Conservation (phyloP, 1,139 yeast species). For the Taphrina wiesneri region DNA sequence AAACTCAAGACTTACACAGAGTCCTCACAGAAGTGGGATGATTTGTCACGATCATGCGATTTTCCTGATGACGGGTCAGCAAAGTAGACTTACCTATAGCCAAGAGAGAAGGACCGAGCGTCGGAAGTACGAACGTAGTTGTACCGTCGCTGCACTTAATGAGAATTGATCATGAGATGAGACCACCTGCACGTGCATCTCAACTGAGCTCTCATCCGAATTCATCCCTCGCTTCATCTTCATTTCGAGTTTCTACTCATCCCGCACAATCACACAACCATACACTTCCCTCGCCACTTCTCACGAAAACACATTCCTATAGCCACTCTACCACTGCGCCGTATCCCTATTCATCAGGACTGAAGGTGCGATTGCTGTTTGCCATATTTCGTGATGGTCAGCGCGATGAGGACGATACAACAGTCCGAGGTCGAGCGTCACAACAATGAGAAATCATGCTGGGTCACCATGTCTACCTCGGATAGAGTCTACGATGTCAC, state of each 20-base stretch:
- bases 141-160: too few relatives aligned
- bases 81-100: neutral
- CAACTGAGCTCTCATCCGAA: too few relatives aligned
- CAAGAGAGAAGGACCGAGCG: neutral
- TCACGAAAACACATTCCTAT: too few relatives aligned
- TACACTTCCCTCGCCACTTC: too few relatives aligned
- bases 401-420: slow-evolving; percentile 30
- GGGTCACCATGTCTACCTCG: slow-evolving; percentile 56
- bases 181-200: too few relatives aligned
- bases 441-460: slow-evolving; percentile 58
- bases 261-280: too few relatives aligned
- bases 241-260: too few relatives aligned
- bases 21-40: slow-evolving; percentile 10
- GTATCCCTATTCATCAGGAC: too few relatives aligned
- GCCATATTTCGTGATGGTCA: slow-evolving; percentile 7
- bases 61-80: neutral
- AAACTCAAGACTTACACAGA: slow-evolving; percentile 1
- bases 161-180: too few relatives aligned
- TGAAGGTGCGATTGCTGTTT: neutral
- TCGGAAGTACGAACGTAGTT: too few relatives aligned
- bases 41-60: slow-evolving; percentile 12
- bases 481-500: slow-evolving; percentile 52
- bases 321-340: too few relatives aligned
- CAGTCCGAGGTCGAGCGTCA: slow-evolving; percentile 48
- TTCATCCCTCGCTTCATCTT: too few relatives aligned